Base-by-base conservation (phyloP, 371 early-diverging fungal species). In the Saksenaea oblongispora region DNA sequence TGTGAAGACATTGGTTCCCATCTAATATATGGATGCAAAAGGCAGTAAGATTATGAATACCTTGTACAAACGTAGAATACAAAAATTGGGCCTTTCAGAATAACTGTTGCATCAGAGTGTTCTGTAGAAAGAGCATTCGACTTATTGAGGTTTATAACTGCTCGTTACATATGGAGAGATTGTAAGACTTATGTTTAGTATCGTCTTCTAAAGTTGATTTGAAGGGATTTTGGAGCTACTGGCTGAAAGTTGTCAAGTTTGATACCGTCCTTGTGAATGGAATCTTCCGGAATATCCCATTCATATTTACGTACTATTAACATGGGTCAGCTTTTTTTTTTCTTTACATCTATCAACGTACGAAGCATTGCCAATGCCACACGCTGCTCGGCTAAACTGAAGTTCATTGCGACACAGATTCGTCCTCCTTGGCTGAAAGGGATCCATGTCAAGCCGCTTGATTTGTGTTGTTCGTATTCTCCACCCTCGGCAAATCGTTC, bases 391-490 rank as follows among this genome's bases (percentile, higher is more conserved):
- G 35, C 34, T 39, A 70, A 34, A 39, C 63, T 63, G 36, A 71
- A 71, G 42, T 66, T 61, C 36, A 60, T 63, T 3, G 67, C 71
- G 15, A 70, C 44, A 59, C 86, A 85, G 61, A 75, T 68, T 44
- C 83, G 74, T 8, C 71, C 59, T 26, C 83, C 81, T 31, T 69
- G 65, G 37, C 75, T 66, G 51, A 84, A 84, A 5, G 83, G 80
- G 5, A 80, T 61, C 69, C 72, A 84, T 9, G 80, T 18, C n/a
- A 69, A 5, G 0, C 65, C 69, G 22, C 3, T 59, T 5, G 51
- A 18, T 10, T 47, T 47, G 2, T 42, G 9, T 15, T 24, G 26
- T 3, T 61, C 67, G 26, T 58, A 56, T 61, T 62, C 64, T 14
- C 69, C 65, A n/a, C 59, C 77, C 27, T 66, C 66, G 0, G 55